These are phyloP conservation scores for Alloascoidea hylecoeti DNA, from an alignment of 805 yeast species.

Conservation along the genomic window DNA sequence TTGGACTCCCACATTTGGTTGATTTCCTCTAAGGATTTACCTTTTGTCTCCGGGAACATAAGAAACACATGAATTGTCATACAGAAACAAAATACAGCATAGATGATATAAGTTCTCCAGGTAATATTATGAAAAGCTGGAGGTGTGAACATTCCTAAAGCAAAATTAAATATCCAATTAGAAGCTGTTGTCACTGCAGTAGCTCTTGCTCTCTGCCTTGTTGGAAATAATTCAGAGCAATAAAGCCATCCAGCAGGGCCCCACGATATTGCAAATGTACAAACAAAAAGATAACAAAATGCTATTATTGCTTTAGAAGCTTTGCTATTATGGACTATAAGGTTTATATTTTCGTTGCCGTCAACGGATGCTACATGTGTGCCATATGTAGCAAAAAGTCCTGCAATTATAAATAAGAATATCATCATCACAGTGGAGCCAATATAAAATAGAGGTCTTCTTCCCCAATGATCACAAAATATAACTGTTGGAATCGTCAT, in stretches of 20 bases:
- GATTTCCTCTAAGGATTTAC: constrained; percentile 67
- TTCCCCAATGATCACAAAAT: constrained; percentile 46
- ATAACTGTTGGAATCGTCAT: constrained; percentile 49
- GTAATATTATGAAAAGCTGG: constrained; percentile 36
- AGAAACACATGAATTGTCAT: constrained; percentile 45
- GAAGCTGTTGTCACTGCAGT: constrained; percentile 51
- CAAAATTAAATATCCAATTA: constrained; percentile 55
- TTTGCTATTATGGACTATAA: constrained; percentile 27
- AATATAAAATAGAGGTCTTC: constrained; percentile 36
- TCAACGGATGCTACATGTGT: too few relatives aligned
- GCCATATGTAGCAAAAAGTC: too few relatives aligned
- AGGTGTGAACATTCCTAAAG: constrained; percentile 40
- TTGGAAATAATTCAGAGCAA: constrained; percentile 51
- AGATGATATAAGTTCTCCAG: constrained; percentile 44
- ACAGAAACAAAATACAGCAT: constrained; percentile 8
- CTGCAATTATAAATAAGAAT: too few relatives aligned
- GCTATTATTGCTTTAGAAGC: constrained; percentile 43
- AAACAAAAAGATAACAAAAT: constrained; percentile 40
- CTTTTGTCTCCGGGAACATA: constrained; percentile 35
- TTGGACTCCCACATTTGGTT: too few relatives aligned
- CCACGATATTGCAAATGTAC: constrained; percentile 41
- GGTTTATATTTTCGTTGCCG: constrained; percentile 66
- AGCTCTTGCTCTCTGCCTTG: constrained; percentile 57
- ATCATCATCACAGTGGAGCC: constrained; percentile 5
- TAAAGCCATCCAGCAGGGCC: constrained; percentile 48